These are phyloP conservation scores for Lentinula raphanica DNA, from an alignment of 768 basidiomycete genomes.

Conservation along the genomic window DNA sequence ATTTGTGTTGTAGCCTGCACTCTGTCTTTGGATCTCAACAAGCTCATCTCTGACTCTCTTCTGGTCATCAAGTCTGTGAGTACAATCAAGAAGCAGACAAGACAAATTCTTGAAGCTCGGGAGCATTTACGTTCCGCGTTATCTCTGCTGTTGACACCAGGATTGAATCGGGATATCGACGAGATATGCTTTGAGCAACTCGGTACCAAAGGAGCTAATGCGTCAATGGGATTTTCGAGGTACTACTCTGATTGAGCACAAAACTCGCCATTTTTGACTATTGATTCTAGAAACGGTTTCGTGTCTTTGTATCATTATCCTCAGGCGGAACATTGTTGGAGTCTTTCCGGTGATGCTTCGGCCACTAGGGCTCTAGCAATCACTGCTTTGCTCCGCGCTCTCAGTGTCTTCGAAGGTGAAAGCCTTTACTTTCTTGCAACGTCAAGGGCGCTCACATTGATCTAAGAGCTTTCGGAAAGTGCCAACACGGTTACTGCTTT, in stretches of 20 bases:
- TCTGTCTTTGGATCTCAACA: conserved; percentile 45
- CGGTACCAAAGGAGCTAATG: conserved; percentile 34
- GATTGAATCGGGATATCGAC: conserved; percentile 68
- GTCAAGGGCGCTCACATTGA: not conserved
- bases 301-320: conserved; percentile 36
- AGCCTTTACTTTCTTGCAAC: not conserved
- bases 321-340: conserved; percentile 52
- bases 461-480: conserved; percentile 58
- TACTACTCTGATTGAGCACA: conserved; percentile 18
- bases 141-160: conserved; percentile 62
- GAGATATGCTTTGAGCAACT: conserved; percentile 57
- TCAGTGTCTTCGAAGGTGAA: conserved; percentile 70
- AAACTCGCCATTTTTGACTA: not conserved
- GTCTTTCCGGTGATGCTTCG: conserved; percentile 64
- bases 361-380: conserved; percentile 68
- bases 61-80: conserved; percentile 49
- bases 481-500: conserved; percentile 75
- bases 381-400: conserved; percentile 58
- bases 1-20: conserved; percentile 38
- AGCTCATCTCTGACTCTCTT: conserved; percentile 43
- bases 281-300: conserved; percentile 28
- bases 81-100: conserved; percentile 36
- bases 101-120: conserved; percentile 40
- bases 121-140: conserved; percentile 56
- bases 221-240: conserved; percentile 46